phyloP scores from a whole-genome alignment of 176 grass and related monocot species.

The Oryza rufipogon region DNA sequence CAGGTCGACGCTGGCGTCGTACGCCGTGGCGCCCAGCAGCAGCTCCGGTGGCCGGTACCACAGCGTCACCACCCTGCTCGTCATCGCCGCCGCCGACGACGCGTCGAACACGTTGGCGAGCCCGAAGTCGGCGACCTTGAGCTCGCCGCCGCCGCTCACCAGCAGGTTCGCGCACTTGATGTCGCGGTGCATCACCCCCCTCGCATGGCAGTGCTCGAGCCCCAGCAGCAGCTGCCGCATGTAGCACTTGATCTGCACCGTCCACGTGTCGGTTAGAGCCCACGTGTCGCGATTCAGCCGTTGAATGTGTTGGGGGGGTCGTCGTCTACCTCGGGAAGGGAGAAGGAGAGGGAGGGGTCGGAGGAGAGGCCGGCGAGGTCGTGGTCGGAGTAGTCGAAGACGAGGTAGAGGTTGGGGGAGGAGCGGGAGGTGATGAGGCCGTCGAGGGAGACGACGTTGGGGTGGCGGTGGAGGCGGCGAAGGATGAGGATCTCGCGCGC shows the following conservation, averaged over 20 bases:
- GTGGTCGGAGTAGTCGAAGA: slow-evolving; percentile 82
- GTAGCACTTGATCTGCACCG: slow-evolving; percentile 85
- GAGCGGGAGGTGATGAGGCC: slow-evolving; percentile 57
- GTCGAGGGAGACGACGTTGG: slow-evolving; percentile 51
- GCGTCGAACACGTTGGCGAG: slow-evolving; percentile 63
- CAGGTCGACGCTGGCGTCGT: slow-evolving; percentile 80
- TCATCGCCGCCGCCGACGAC: slow-evolving; percentile 34
- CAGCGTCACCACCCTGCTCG: slow-evolving; percentile 83
- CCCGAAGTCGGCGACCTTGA: slow-evolving; percentile 97
- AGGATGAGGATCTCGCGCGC: slow-evolving; percentile 57
- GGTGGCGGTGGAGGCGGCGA: slow-evolving; percentile 52
- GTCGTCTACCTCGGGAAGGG: slow-evolving; percentile 36
- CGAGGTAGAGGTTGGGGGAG: slow-evolving; percentile 54
- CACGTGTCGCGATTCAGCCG: no score
- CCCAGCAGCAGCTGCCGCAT: slow-evolving; percentile 87
- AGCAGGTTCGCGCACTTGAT: slow-evolving; percentile 97
- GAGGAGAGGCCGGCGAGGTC: slow-evolving; percentile 69
- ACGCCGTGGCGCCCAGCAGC: slow-evolving; percentile 73
- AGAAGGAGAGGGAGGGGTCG: slow-evolving; percentile 48
- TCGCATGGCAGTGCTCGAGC: slow-evolving; percentile 81
- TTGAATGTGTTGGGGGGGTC: no score
- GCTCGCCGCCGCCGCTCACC: slow-evolving; percentile 68
- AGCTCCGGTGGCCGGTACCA: slow-evolving; percentile 99
- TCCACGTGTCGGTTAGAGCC: background rate
- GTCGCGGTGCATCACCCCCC: slow-evolving; percentile 89